Evolutionary conservation across 2,329 filamentous ascomycete genomes (phyloP).

Genomic region (Hymenoscyphus infarciens): DNA sequence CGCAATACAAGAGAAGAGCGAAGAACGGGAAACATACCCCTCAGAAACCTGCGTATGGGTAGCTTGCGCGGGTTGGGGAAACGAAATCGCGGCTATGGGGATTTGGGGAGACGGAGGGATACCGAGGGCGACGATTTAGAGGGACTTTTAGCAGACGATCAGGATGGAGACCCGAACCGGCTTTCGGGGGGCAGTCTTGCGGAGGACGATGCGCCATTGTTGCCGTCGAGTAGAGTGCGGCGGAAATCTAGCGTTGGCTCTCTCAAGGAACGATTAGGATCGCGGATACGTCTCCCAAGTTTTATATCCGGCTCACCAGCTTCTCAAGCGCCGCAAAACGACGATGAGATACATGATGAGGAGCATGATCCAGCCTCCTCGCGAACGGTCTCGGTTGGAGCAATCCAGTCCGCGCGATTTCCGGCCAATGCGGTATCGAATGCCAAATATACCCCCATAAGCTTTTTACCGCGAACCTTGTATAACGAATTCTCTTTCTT

Average conservation of each 20-base stretch:
- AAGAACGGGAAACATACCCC: conserved; percentile 53
- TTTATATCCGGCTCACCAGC: conserved; percentile 51
- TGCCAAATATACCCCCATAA: conserved; percentile 94
- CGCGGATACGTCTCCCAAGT: conserved; percentile 61
- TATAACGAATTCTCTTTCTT: conserved; percentile 99
- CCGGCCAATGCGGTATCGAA: conserved; percentile 92
- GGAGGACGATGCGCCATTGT: conserved; percentile 72
- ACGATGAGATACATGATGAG: conserved; percentile 44
- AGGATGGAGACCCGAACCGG: conserved; percentile 45
- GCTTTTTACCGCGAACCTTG: conserved; percentile 87
- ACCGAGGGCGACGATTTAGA: conserved; percentile 63
- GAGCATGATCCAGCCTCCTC: conserved; percentile 66
- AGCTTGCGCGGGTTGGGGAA: conserved; percentile 55
- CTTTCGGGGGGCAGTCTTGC: conserved; percentile 59
- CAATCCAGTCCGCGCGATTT: conserved; percentile 69
- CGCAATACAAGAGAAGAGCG: conserved; percentile 31
- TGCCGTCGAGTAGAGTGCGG: conserved; percentile 41
- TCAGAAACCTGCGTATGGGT: conserved; percentile 67
- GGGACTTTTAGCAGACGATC: conserved; percentile 62
- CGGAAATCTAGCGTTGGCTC: conserved; percentile 39
- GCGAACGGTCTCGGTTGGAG: conserved; percentile 72
- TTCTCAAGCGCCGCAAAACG: conserved; percentile 24
- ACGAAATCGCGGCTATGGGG: conserved; percentile 51
- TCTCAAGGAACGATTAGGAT: conserved; percentile 44
- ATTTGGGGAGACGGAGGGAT: conserved; percentile 54